Evolutionary conservation across 1,284 basidiomycete genomes (phyloP), one percentile per base, ranked within the genome.

Genomic region (Ceratobasidium sp.): DNA sequence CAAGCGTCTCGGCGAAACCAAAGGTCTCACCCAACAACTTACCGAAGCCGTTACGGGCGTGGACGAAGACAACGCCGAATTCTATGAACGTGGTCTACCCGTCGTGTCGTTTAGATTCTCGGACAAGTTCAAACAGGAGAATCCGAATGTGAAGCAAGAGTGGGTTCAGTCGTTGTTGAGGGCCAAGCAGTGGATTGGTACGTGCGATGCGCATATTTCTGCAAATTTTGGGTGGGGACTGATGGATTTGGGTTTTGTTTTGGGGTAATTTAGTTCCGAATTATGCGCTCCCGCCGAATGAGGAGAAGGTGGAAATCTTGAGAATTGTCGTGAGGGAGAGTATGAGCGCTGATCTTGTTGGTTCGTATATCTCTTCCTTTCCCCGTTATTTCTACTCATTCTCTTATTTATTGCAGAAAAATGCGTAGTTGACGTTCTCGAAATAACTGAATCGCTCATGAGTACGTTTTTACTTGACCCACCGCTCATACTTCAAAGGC

Each of bases 31-130:
- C 33, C 77, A 81, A 38, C 81, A 82, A 46, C 80, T 86, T 6
- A 71, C 86, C 6, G 84, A 85, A 5, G 82, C 86, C 6, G 82
- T 84, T 59, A 81, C 85, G 17, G 84, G 82, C 0, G 80, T 85
- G 5, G 85, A 91, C 71, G 91, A 92, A 85, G 92, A 78, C 65
- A 77, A 77, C 65, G 78, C 81, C 9, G 81, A 94, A 90, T 87
- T 83, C 59, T 97, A 96, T 83, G 83, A 86, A 5, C 90, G 94
- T 1, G 95, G 95, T 2, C 87, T 99, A 26, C 97, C 97, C 3
- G 96, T 98, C 17, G 95, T 98, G 0, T 87, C 95, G 0, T 99
- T 99, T 92, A 89, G 83, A 68, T 97, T 98, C 88, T 92, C 93
- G 0, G 92, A 98, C 82, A 85, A 88, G 17, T 94, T 95, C 87